Evolutionary conservation across 208 protist genomes (phyloP).

Genomic region (Leishmania gerbilli): DNA sequence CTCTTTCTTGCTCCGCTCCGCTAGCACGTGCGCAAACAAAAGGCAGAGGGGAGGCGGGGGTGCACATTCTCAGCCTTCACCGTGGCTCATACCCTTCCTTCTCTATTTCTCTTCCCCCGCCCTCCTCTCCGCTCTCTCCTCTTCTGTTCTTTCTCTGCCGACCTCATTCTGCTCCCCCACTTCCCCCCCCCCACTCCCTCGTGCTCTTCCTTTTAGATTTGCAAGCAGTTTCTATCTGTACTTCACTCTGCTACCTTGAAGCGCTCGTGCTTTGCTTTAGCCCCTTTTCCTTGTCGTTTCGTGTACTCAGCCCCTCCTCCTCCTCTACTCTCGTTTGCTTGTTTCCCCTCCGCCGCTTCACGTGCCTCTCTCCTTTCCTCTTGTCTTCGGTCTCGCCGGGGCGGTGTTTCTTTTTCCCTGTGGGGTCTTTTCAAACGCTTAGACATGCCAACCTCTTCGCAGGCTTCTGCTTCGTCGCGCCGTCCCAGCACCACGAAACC

Average conservation of each 20-base stretch:
- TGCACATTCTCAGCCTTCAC: neutral
- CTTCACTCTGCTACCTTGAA: neutral
- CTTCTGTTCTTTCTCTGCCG: neutral
- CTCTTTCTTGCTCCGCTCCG: neutral
- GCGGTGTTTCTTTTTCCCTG: neutral
- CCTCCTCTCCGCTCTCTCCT: neutral
- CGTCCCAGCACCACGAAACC: neutral
- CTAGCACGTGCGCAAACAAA: neutral
- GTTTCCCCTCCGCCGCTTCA: neutral
- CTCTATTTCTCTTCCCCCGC: neutral
- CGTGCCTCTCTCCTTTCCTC: neutral
- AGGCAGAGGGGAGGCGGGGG: neutral
- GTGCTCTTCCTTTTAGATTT: neutral
- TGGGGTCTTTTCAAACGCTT: neutral
- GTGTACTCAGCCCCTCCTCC: neutral
- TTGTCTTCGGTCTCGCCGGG: neutral
- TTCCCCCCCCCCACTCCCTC: neutral
- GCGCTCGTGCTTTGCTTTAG: neutral
- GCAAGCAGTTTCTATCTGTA: neutral
- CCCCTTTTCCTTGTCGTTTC: no score
- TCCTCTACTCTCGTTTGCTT: neutral
- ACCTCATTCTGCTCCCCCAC: neutral
- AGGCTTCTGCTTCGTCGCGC: conserved; percentile 1
- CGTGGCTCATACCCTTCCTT: neutral
- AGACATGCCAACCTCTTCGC: conserved; percentile 14